A percentile compares a stretch with the other conserved stretches of the same genome.
phyloP scores from a whole-genome alignment of 441 rosid species.

The Gossypium schwendimanii region DNA sequence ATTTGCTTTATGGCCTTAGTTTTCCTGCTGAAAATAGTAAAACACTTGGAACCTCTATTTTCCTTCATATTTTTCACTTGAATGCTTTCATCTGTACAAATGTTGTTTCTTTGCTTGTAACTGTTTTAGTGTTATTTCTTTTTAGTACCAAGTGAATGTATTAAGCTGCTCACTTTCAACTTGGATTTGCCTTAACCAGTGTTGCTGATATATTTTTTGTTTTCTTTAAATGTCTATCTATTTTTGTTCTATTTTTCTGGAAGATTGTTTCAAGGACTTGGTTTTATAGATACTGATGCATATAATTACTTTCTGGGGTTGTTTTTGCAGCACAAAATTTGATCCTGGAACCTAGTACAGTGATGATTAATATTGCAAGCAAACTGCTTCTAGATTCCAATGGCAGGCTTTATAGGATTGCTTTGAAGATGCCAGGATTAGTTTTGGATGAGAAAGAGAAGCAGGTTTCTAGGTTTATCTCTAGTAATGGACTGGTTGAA shows the following conservation, averaged over 20 bases:
- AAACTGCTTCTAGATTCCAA: conserved; percentile 55
- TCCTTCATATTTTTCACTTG: no score
- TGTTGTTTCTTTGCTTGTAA: no score
- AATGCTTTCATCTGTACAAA: no score
- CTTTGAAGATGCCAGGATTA: conserved; percentile 79
- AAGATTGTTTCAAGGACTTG: background rate
- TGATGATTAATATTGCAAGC: conserved; percentile 57
- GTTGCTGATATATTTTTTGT: no score
- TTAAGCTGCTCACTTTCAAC: no score
- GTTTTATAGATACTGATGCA: background rate
- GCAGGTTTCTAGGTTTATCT: conserved; percentile 53
- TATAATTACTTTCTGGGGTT: background rate
- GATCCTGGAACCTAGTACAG: conserved; percentile 43
- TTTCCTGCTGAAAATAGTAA: background rate
- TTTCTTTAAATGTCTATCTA: no score
- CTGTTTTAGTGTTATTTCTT: no score
- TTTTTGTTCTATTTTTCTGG: conserved; percentile 27
- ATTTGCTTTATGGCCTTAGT: background rate
- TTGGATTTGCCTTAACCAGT: no score
- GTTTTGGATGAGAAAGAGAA: conserved; percentile 78
- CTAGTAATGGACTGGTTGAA: conserved; percentile 79
- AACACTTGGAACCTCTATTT: no score
- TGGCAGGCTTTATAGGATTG: conserved; percentile 47
- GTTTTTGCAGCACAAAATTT: conserved; percentile 47
- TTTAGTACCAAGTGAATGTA: no score